Conservation (phyloP, 768 basidiomycete species). For the Asterophora lycoperdoides region DNA sequence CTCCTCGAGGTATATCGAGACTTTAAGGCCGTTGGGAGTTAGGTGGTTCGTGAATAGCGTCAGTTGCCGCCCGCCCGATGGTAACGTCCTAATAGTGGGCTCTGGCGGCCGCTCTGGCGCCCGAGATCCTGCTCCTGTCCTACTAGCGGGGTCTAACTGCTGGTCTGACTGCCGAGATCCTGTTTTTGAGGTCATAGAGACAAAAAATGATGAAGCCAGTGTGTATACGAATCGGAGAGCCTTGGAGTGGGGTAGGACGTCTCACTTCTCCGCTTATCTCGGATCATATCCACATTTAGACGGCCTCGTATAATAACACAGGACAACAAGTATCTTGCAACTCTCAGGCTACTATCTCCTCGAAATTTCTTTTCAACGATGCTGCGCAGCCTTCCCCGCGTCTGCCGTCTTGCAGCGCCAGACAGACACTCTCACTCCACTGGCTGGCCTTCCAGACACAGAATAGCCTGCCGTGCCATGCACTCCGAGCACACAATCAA, state of each 20-base stretch:
- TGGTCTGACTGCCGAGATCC: too few species aligned
- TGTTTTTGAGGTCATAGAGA: too few species aligned
- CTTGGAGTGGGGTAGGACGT: too few species aligned
- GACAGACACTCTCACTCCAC: constrained; percentile 2
- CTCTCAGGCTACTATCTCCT: neutral
- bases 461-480: constrained; percentile 2
- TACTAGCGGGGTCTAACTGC: too few species aligned
- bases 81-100: too few species aligned
- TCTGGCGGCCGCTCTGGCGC: too few species aligned
- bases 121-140: too few species aligned
- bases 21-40: constrained; percentile 21
- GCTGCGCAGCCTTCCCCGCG: constrained; percentile 12
- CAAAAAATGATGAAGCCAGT: neutral
- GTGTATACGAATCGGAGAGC: too few species aligned
- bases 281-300: too few species aligned
- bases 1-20: constrained; percentile 19
- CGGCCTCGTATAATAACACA: constrained; percentile 1
- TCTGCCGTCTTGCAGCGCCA: constrained; percentile 9
- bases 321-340: constrained; percentile 9
- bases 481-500: constrained; percentile 13
- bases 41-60: constrained; percentile 19
- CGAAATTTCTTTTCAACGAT: neutral
- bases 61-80: too few species aligned
- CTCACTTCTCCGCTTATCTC: too few species aligned
- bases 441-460: neutral